A percentile compares a stretch with the other conserved stretches of the same genome.
phyloP scores from a whole-genome alignment of 2,329 filamentous ascomycete species.

The Endothia cerciana region DNA sequence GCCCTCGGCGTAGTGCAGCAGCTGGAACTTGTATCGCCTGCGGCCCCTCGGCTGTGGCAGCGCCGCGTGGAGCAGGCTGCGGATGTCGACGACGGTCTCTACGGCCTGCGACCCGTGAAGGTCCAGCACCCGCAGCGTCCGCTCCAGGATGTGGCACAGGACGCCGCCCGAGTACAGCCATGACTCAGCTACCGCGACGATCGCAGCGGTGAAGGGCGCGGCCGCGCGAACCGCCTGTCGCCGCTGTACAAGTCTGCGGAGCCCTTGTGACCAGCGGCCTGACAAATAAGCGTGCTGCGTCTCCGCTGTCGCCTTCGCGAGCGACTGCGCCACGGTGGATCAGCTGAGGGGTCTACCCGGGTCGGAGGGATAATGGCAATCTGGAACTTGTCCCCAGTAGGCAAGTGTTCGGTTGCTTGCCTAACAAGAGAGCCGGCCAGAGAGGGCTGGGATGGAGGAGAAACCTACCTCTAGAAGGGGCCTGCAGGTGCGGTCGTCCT shows the following conservation, averaged over 20 bases:
- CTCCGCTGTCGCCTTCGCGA: conserved; percentile 40
- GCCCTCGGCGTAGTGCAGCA: conserved; percentile 60
- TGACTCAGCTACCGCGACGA: conserved; percentile 62
- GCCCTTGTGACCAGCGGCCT: conserved; percentile 51
- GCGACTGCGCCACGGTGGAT: conserved; percentile 38
- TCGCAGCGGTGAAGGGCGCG: conserved; percentile 62
- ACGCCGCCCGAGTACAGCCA: conserved; percentile 67
- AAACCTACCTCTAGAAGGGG: conserved; percentile 59
- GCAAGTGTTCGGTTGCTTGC: not conserved
- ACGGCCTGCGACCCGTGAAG: conserved; percentile 51
- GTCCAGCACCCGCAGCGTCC: conserved; percentile 60
- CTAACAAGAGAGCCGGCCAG: not conserved
- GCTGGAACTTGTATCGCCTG: conserved; percentile 51
- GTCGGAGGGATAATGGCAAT: conserved; percentile 49
- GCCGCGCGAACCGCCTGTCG: conserved; percentile 63
- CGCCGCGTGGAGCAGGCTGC: conserved; percentile 42
- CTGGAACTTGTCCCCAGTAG: not conserved
- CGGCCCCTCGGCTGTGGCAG: conserved; percentile 41
- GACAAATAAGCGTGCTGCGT: conserved; percentile 37
- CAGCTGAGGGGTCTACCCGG: conserved; percentile 52
- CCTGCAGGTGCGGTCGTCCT: conserved; percentile 60
- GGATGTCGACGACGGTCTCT: conserved; percentile 62
- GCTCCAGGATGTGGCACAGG: conserved; percentile 63
- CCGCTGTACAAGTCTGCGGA: conserved; percentile 65
- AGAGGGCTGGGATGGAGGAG: conserved; percentile 18